Evolutionary conservation across 2,329 filamentous ascomycete genomes (phyloP), one percentile per base, ranked within the genome.

Genomic region (Bipolaris victoriae): DNA sequence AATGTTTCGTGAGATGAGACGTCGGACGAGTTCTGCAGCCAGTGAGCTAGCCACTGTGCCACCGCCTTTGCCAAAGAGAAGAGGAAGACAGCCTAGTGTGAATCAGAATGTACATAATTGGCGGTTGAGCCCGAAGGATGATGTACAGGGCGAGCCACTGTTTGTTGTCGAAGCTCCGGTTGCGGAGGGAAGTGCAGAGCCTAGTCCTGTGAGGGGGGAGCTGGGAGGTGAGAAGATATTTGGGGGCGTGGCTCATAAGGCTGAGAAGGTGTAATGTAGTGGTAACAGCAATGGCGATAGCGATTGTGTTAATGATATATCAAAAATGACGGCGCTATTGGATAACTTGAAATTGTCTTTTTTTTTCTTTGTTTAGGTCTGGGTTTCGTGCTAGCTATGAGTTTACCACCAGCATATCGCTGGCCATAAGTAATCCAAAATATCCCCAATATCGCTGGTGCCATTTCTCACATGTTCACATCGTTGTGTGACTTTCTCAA

Each of bases 41-140:
- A 46, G 45, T 15, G 56, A 59, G 13, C 22, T 55, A 18, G 31
- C 56, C 24, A 59, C 57, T 49, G 54, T 57, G 45, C 60, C 68
- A 16, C 82, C 84, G 3, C 78, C 81, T 3, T 69, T 86, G 18
- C 85, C 86, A 3, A 80, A 78, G 37, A 63, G 77, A 18, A 69
- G 77, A 29, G 77, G 78, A 56, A 74, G 81, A 29, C 78, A 66
- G 18, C 68, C 66, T 1, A 64, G 65, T 52, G 41, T 65, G 3
- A 67, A 57, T 36, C 20, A 59, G 41, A 53, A 56, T 53, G 55
- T 43, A 9, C 58, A 62, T 37, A 49, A 39, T 22, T 41, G 54
- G 24, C 43, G 39, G 29, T 45, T 45, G 7, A 58, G 54, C 41
- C 60, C 26, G 33, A 57, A n/a, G 18, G 44, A 37, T 29, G 13